Base-by-base conservation (phyloP, 768 basidiomycete genomes). In the Sporobolomyces phaffii region DNA sequence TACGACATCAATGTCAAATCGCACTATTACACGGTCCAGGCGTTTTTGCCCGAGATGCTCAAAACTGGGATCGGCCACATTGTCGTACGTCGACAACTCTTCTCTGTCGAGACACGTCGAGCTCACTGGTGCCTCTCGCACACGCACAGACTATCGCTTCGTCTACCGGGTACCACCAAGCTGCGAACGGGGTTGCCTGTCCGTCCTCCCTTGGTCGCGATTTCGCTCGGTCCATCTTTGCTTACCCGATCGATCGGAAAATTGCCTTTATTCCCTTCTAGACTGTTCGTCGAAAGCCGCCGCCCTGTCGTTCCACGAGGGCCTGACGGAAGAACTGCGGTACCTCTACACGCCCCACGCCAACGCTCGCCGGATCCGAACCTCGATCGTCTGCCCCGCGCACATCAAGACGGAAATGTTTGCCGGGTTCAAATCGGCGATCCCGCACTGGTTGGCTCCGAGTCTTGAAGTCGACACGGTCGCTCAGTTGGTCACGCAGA, bases 261-360 rank as follows among this genome's bases (percentile, higher is more conserved):
- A 17, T 22, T 13, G 11, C 44, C 13, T 15, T 9, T 45, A 17
- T 29, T 62, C 90, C 89, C 86, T 74, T 91, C n/a, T 94, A 78
- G 98, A 99, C 77, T 83, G 82, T 76, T 90, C 91, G 13, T 91
- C 90, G 29, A 99, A 99, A 80, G 89, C 91, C 15, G 92, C 93
- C n/a, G 75, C 88, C 26, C 80, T 89, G 20, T 83, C 84, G 36
- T 78, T 97, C 49, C 86, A 94, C 72, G 88, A 92, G 70, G 86
- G 88, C 18, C 81, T 99, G 58, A 84, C 91, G 57, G 88, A 86
- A 72, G 94, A 99, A 77, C 84, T 98, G 22, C 88, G 92, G 76
- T 84, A 87, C 48, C 80, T 70, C 22, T 69, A 62, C 58, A 8
- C n/a, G 22, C 65, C 65, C 22, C 0, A 64, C 86, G 87, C n/a